Conservation (phyloP, 768 basidiomycete species). For the Xerocomellus dryophilus region DNA sequence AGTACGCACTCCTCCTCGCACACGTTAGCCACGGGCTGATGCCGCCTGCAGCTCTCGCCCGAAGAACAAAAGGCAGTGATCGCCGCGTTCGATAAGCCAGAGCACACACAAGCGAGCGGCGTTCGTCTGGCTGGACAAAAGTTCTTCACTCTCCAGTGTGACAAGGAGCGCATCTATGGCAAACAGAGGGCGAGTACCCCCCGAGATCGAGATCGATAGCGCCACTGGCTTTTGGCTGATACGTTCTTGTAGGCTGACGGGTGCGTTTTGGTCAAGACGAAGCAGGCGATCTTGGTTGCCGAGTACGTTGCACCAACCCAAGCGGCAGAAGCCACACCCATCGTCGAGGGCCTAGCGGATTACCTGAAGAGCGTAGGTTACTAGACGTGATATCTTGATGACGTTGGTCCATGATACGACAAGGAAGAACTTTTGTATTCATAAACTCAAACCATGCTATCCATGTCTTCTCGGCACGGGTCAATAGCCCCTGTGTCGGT, state of each 20-base stretch:
- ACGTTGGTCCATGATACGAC: slow-evolving; percentile 5
- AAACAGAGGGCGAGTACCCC: slow-evolving; percentile 66
- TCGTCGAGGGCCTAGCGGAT: slow-evolving; percentile 72
- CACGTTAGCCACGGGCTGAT: neutral
- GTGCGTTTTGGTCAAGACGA: slow-evolving; percentile 70
- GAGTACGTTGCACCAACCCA: slow-evolving; percentile 68
- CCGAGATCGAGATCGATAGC: neutral
- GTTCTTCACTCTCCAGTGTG: slow-evolving; percentile 62
- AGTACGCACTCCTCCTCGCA: slow-evolving; percentile 1
- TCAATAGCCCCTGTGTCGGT: neutral
- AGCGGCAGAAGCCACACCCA: slow-evolving; percentile 58
- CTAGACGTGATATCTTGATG: slow-evolving; percentile 32
- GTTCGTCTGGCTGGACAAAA: slow-evolving; percentile 66
- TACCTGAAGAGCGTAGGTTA: slow-evolving; percentile 64
- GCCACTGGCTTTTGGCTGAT: neutral
- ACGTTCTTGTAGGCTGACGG: slow-evolving; percentile 60
- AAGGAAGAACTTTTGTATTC: slow-evolving; percentile 13
- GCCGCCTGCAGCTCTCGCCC: slow-evolving; percentile 11
- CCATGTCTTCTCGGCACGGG: too few relatives aligned
- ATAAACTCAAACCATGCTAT: slow-evolving; percentile 1
- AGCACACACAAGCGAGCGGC: slow-evolving; percentile 50
- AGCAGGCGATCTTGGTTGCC: slow-evolving; percentile 78
- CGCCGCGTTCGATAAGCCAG: slow-evolving; percentile 44
- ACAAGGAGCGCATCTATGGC: slow-evolving; percentile 57
- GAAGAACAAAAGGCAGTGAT: slow-evolving; percentile 26